Base-by-base conservation (phyloP, 371 early-diverging fungal genomes). In the Nematocida ausubeli region DNA sequence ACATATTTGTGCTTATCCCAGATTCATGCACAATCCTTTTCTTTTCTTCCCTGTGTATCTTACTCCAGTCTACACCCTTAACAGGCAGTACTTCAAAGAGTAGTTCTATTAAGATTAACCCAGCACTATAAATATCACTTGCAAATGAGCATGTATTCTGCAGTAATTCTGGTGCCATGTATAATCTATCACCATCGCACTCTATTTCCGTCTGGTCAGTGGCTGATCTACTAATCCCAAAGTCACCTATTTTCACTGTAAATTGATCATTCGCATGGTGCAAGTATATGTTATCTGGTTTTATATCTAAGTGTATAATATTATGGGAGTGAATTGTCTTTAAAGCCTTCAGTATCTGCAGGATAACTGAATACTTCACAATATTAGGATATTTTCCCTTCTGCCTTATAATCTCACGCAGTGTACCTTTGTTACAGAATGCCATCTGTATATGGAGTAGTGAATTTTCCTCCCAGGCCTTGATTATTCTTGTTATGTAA, bases 161-260 rank as follows among this genome's bases (percentile, higher is more conserved):
- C 60, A 95, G 82, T 22, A 94, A 83, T 83, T 96, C 97, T 0
- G 92, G 93, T 1, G 95, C 95, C 88, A 96, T 89, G 73, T 96
- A 96, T 42, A 88, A 88, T 78, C 93, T 89, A 86, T 96, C 97
- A 1, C 97, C 97, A 84, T 96, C 96, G 87, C 39, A 83, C 79
- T 37, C 85, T 83, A 83, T 73, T 72, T 84, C 84, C 7, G 66
- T 54, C 12, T 9, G 3, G 37, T 50, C 64, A 12, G 64, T 69
- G 19, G 54, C 56, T 12, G 63, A 66, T 51, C 78, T 70, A 50
- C 70, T 71, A 35, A 85, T 85, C 28, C 81, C 73, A 67, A 85
- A 82, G 68, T 85, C 85, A 37, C 83, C 81, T 28, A 85, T 78
- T 68, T 79, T 81, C 49, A 82, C 68, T 5, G 52, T 35, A 3